Conservation (phyloP, 1,284 basidiomycete species). For the Psilocybe mexicana region DNA sequence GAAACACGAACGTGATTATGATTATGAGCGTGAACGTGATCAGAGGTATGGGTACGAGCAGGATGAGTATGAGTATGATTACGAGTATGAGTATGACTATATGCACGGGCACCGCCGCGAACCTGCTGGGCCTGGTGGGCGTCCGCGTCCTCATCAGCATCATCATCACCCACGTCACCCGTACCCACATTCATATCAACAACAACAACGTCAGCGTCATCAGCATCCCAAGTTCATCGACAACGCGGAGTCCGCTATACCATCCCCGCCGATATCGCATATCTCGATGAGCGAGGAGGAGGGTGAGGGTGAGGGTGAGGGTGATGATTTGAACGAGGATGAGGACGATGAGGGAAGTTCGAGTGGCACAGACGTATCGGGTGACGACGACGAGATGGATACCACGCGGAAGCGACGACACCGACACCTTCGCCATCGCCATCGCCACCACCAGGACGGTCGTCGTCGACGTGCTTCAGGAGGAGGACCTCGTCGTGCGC, state of each 20-base stretch:
- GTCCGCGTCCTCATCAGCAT: not conserved
- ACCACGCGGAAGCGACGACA: not conserved
- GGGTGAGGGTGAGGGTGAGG: constrained; percentile 22
- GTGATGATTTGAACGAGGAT: constrained; percentile 11
- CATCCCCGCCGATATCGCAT: constrained; percentile 27
- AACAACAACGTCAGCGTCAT: not conserved
- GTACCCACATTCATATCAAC: not conserved
- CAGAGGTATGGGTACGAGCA: no score
- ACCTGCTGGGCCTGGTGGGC: no score
- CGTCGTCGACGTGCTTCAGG: not conserved
- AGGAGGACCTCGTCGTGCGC: not conserved
- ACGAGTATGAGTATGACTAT: no score
- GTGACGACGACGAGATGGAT: not conserved
- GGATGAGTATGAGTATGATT: no score
- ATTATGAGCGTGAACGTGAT: no score
- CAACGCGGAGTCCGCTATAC: constrained; percentile 1
- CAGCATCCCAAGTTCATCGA: not conserved
- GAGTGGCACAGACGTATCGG: not conserved
- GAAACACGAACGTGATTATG: no score
- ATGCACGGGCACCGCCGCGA: no score
- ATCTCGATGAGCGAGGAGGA: constrained; percentile 28
- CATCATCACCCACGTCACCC: not conserved
- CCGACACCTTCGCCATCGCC: no score
- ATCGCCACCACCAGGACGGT: no score
- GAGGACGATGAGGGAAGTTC: not conserved